A percentile compares a stretch with the other conserved stretches of the same genome.
phyloP scores from a whole-genome alignment of 2,329 filamentous ascomycete genomes.

The Scopulariopsis brevicaulis region DNA sequence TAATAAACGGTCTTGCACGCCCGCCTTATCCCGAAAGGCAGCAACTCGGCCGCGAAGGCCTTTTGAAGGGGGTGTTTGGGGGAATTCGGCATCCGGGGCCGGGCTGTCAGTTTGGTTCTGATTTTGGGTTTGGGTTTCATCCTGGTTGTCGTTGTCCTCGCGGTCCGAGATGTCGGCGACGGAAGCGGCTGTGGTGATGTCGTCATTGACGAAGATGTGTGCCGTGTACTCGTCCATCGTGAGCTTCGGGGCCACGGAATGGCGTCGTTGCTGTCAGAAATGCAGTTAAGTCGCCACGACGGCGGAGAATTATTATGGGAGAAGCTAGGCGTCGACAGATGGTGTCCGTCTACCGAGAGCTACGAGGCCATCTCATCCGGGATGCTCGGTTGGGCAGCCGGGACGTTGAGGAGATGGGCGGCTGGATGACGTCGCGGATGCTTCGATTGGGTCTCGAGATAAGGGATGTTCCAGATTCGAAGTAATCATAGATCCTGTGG shows the following conservation, averaged over 20 bases:
- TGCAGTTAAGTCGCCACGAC: not conserved
- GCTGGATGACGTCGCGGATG: not conserved
- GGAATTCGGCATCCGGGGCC: not conserved
- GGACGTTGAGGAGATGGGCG: not conserved
- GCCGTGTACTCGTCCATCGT: conserved; percentile 3
- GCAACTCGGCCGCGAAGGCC: conserved; percentile 26
- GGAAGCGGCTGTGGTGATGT: not conserved
- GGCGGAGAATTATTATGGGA: not conserved
- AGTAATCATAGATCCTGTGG: not conserved
- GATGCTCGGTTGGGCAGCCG: not conserved
- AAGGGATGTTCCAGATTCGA: not conserved
- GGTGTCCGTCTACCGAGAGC: not conserved
- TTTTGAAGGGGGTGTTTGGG: not conserved
- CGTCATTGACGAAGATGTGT: conserved; percentile 4
- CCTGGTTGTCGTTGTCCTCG: not conserved
- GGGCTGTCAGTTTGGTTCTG: not conserved
- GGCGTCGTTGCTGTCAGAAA: not conserved
- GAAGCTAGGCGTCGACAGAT: not conserved
- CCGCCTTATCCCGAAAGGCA: conserved; percentile 31
- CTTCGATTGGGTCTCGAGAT: not conserved
- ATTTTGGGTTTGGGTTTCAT: not conserved
- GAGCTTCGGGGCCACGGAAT: not conserved
- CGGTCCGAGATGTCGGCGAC: not conserved
- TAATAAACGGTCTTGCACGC: conserved; percentile 67
- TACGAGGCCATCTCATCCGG: not conserved